Percentiles rank a stretch among this genome's conserved stretches.
Conservation (phyloP, 2,329 filamentous ascomycete species). For the Aspergillus tanneri region DNA sequence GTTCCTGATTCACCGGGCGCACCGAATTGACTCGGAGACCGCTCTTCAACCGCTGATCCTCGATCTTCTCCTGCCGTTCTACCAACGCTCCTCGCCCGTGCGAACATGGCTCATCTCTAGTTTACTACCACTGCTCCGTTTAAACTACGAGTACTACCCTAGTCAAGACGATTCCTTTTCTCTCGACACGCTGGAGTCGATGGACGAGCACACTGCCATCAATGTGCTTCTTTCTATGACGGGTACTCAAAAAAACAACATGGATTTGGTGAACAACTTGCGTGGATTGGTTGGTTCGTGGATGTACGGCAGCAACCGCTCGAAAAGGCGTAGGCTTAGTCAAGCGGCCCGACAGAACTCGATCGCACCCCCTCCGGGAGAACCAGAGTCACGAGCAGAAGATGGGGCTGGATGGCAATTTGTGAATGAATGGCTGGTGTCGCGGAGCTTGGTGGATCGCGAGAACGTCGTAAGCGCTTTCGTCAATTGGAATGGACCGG, state of each 20-base stretch:
- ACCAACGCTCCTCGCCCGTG: conserved; percentile 53
- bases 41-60: conserved; percentile 58
- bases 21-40: conserved; percentile 59
- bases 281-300: conserved; percentile 61
- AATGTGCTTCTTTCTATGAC: conserved; percentile 53
- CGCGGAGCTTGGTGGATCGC: conserved; percentile 53
- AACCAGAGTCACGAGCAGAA: conserved; percentile 19
- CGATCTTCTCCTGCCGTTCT: conserved; percentile 58
- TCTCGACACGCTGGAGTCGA: conserved; percentile 53
- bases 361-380: conserved; percentile 26
- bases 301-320: conserved; percentile 58
- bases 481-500: conserved; percentile 59
- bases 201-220: conserved; percentile 53
- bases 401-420: conserved; percentile 54
- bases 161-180: conserved; percentile 46
- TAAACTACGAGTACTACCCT: conserved; percentile 64
- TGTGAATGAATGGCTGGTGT: conserved; percentile 60
- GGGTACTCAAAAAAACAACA: conserved; percentile 32
- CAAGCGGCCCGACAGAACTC: conserved; percentile 28
- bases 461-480: conserved; percentile 52
- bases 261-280: conserved; percentile 54
- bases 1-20: conserved; percentile 61
- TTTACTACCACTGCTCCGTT: conserved; percentile 57
- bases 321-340: conserved; percentile 54
- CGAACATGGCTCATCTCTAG: conserved; percentile 61